These are phyloP conservation scores for Sporothrix phasma DNA, from an alignment of 2,329 filamentous ascomycete genomes.

Conservation along the genomic window DNA sequence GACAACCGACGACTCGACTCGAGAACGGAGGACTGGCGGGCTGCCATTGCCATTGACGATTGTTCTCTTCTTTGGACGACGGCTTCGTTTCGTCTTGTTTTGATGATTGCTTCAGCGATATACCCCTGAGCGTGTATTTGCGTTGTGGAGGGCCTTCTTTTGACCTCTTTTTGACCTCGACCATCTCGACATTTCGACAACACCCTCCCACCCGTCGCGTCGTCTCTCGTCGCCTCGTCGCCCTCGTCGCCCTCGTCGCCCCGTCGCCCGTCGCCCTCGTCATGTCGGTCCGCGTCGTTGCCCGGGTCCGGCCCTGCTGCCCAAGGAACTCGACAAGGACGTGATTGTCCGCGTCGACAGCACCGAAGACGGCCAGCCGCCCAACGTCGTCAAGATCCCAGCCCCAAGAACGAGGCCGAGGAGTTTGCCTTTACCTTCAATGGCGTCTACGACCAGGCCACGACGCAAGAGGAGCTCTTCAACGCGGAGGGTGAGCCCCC, in stretches of 20 bases:
- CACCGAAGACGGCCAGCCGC: slow-evolving; percentile 49
- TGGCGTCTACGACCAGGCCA: slow-evolving; percentile 72
- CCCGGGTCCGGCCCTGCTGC: slow-evolving; percentile 82
- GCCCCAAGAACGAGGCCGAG: slow-evolving; percentile 83
- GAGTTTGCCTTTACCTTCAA: slow-evolving; percentile 94
- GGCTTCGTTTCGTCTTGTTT: neutral
- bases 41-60: no score
- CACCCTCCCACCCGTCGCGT: neutral
- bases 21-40: no score
- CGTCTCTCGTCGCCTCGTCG: neutral
- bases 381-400: slow-evolving; percentile 78
- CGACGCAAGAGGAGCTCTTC: slow-evolving; percentile 79
- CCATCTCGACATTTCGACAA: neutral
- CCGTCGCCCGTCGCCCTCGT: neutral
- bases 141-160: neutral
- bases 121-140: neutral
- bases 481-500: slow-evolving; percentile 56
- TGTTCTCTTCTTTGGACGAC: no score
- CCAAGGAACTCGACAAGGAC: slow-evolving; percentile 77
- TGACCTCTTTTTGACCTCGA: neutral
- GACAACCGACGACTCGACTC: no score
- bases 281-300: slow-evolving; percentile 72
- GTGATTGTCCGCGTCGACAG: slow-evolving; percentile 66
- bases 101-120: neutral
- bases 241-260: neutral